Evolutionary conservation across 78 protist genomes (phyloP), one percentile per base, ranked within the genome.

Genomic region (Anaeramoeba flamelloides): DNA sequence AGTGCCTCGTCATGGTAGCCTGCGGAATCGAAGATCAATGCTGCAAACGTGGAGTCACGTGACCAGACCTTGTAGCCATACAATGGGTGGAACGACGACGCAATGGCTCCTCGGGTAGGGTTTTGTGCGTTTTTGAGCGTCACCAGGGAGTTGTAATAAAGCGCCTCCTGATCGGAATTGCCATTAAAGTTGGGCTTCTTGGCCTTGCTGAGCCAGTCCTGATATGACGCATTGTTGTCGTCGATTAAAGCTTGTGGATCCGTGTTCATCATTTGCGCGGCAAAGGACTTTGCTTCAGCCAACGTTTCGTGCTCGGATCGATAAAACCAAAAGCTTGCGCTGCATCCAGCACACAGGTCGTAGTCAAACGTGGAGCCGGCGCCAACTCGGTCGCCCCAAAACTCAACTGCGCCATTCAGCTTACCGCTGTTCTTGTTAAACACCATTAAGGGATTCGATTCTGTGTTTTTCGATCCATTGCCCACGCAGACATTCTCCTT

Each of bases 21-120:
- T 36, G 81, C 84, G 1, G 65, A 74, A 36, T 22, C 40, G 32
- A 81, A 78, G 34, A 81, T 76, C 80, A 81, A 26, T 31, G 84
- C 84, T 17, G 84, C 77, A 4, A 81, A 81, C 64, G 3, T 8
- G 4, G 64, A 74, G 3, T 81, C 84, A 2, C 84, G 2, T 17
- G 84, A 38, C 84, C 84, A 81, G 33, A 78, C 38, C 32, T 74
- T 40, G 38, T 69, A 81, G 3, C 41, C 84, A 78, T 81, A 81
- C 32, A n/a, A 34, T 3, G 77, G 80, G 34, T 82, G 84, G 79
- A 77, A 75, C 1, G 39, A 76, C 36, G 84, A 39, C 3, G 77
- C 38, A 3, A 77, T 82, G n/a, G 82, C 32, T 1, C 82, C 84
- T 2, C 64, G 30, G 17, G 2, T 3, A 26, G 69, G 69, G 17